Conservation (phyloP, 441 rosid genomes). For the Hura crepitans region DNA sequence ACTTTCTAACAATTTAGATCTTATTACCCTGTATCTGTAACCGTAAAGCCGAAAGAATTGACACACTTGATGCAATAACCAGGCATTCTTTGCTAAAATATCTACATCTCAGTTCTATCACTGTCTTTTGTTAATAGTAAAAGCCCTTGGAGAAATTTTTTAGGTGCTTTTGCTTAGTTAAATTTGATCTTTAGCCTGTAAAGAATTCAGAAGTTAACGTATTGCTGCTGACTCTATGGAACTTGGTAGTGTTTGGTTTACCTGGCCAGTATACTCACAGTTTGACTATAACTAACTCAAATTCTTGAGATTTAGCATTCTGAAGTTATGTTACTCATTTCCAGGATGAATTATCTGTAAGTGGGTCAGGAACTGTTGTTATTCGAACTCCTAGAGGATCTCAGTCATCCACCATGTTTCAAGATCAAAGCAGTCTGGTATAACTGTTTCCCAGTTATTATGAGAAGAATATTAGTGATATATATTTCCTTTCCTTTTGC, state of each 20-base stretch:
- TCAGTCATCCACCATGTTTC: conserved; percentile 52
- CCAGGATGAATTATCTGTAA: conserved; percentile 71
- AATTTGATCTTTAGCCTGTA: background rate
- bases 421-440: conserved; percentile 65
- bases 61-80: conserved; percentile 9
- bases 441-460: conserved; percentile 14
- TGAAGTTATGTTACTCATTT: conserved; percentile 30
- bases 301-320: conserved; percentile 1
- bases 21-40: background rate
- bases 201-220: background rate
- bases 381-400: conserved; percentile 72
- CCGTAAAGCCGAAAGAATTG: background rate
- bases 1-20: no score
- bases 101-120: background rate
- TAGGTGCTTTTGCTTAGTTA: background rate
- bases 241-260: background rate
- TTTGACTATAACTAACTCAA: background rate
- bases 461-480: conserved; percentile 15
- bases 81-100: background rate
- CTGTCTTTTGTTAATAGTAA: background rate
- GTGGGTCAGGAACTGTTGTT: conserved; percentile 91
- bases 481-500: conserved; percentile 32
- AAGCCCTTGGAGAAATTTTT: background rate
- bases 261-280: background rate
- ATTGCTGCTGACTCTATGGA: conserved; percentile 7